These are phyloP conservation scores for Diutina sp. DNA, from an alignment of 1,139 yeast species.

Conservation along the genomic window DNA sequence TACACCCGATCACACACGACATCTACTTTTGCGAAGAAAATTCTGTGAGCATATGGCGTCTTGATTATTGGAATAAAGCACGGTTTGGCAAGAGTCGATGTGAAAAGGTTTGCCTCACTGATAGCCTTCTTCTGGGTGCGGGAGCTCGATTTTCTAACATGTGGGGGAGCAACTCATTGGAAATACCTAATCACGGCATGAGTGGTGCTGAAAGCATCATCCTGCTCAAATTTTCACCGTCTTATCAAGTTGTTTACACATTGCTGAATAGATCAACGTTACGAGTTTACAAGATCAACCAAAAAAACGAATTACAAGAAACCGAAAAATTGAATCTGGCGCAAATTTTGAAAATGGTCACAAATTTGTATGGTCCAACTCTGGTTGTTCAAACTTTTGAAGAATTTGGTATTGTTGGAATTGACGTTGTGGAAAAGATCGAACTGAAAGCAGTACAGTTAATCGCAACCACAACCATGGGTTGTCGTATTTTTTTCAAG, in stretches of 20 bases:
- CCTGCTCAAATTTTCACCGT: constrained; percentile 63
- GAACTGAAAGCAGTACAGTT: constrained; percentile 67
- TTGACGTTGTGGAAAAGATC: constrained; percentile 44
- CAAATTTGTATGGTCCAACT: constrained; percentile 38
- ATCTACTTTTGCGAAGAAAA: constrained; percentile 65
- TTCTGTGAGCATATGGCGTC: constrained; percentile 63
- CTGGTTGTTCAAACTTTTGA: constrained; percentile 29
- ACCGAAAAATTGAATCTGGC: constrained; percentile 30
- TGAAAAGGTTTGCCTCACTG: constrained; percentile 67
- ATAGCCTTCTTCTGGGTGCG: constrained; percentile 32
- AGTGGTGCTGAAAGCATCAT: constrained; percentile 40
- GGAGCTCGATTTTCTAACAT: constrained; percentile 14
- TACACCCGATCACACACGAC: constrained; percentile 57
- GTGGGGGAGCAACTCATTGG: constrained; percentile 11
- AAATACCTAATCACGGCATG: not conserved
- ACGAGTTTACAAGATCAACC: constrained; percentile 53
- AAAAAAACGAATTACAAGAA: constrained; percentile 22
- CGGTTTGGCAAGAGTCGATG: constrained; percentile 84
- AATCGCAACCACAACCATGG: constrained; percentile 77
- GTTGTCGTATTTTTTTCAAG: constrained; percentile 66
- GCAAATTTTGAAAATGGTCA: constrained; percentile 43
- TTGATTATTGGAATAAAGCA: constrained; percentile 74
- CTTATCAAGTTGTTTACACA: constrained; percentile 68
- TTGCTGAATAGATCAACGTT: constrained; percentile 76
- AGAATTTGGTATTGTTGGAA: constrained; percentile 44